These are phyloP conservation scores for Teratosphaeria viscida DNA, from an alignment of 2,329 filamentous ascomycete species.

Conservation along the genomic window DNA sequence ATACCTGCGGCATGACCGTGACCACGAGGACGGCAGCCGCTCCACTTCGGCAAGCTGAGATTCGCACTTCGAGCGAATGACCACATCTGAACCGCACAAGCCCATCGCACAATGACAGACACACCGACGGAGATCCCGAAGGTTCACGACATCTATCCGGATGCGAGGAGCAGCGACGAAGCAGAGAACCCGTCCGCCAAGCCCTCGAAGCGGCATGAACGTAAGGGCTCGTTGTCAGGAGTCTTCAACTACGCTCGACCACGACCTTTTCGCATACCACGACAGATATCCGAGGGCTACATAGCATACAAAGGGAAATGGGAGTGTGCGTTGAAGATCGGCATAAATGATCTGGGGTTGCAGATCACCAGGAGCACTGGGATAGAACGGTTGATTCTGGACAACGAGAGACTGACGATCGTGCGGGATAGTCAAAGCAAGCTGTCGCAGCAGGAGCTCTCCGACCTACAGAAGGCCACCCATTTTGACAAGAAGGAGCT, in stretches of 20 bases:
- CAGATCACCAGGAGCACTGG: constrained; percentile 21
- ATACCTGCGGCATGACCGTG: neutral
- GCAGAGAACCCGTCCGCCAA: constrained; percentile 1
- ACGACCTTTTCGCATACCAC: constrained; percentile 25
- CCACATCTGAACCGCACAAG: neutral
- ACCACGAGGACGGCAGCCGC: neutral
- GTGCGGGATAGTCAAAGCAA: constrained; percentile 72
- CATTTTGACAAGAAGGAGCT: constrained; percentile 99
- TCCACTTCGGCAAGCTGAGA: neutral
- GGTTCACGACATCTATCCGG: constrained; percentile 17
- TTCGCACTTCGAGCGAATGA: neutral
- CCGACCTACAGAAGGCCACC: constrained; percentile 89
- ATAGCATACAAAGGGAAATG: constrained; percentile 23
- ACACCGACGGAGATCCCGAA: constrained; percentile 11
- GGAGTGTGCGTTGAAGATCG: constrained; percentile 22
- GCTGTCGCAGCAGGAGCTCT: constrained; percentile 90
- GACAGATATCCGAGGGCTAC: constrained; percentile 21
- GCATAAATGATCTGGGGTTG: constrained; percentile 21
- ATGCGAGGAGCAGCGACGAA: constrained; percentile 2
- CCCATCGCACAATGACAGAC: constrained; percentile 9
- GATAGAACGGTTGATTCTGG: constrained; percentile 17
- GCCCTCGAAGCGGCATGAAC: constrained; percentile 1
- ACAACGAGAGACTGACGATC: constrained; percentile 22
- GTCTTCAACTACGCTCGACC: constrained; percentile 23
- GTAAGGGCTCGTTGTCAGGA: constrained; percentile 10